Evolutionary conservation across 2,329 filamentous ascomycete species (phyloP).

Genomic region (Cordyceps fumosorosea): DNA sequence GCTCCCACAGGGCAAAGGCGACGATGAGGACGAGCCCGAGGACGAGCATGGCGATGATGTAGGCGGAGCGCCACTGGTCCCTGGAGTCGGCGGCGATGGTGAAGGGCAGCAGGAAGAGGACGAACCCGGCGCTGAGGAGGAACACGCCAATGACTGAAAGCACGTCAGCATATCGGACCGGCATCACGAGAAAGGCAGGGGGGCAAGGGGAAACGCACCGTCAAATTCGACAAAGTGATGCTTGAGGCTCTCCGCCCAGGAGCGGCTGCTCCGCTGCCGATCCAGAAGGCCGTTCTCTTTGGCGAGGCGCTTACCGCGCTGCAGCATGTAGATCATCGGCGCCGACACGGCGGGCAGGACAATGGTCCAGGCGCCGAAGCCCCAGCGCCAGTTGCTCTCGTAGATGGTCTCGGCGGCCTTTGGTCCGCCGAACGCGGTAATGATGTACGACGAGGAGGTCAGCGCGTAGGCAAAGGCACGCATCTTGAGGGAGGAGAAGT

Average conservation of each 20-base stretch:
- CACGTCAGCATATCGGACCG: not conserved
- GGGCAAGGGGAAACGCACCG: not conserved
- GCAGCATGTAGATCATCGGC: constrained; percentile 20
- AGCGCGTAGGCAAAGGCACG: constrained; percentile 27
- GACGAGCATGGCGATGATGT: constrained; percentile 41
- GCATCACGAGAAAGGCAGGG: too few species aligned
- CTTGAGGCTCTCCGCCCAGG: constrained; percentile 33
- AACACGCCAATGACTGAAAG: constrained; percentile 38
- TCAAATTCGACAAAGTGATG: constrained; percentile 22
- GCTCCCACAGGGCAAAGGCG: constrained; percentile 40
- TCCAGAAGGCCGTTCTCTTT: constrained; percentile 17
- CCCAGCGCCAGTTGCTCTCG: constrained; percentile 25
- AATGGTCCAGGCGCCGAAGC: constrained; percentile 51
- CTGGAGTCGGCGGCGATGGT: constrained; percentile 39
- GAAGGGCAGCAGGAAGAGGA: constrained; percentile 51
- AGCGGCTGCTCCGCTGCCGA: constrained; percentile 28
- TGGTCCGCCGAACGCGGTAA: constrained; percentile 27
- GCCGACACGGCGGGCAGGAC: constrained; percentile 41
- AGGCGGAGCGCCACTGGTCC: constrained; percentile 33
- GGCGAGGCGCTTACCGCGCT: constrained; percentile 19
- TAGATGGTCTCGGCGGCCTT: constrained; percentile 22
- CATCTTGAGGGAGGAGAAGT: constrained; percentile 25
- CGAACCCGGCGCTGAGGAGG: constrained; percentile 40
- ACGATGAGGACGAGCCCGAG: constrained; percentile 46
- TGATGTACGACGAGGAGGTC: constrained; percentile 29